Conservation (phyloP, 306 rosid genomes). For the Datisca glomerata region DNA sequence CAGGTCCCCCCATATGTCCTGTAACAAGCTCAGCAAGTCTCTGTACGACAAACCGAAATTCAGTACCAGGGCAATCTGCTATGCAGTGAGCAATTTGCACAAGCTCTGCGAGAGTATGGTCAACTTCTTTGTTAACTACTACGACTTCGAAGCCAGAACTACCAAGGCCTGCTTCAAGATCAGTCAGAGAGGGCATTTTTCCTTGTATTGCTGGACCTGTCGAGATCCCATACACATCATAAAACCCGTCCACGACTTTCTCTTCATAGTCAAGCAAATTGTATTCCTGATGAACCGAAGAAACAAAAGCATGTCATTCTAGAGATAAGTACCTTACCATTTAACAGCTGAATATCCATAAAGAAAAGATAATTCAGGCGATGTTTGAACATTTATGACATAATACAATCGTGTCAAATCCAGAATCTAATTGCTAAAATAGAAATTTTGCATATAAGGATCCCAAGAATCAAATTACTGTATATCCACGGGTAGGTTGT, state of each 20-base stretch:
- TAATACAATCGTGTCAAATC: background rate
- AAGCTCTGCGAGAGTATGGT: slow-evolving; percentile 72
- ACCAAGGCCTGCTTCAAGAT: slow-evolving; percentile 60
- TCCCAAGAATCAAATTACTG: too few species aligned
- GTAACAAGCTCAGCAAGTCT: slow-evolving; percentile 92
- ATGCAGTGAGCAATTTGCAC: slow-evolving; percentile 85
- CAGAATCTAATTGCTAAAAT: too few species aligned
- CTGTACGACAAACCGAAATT: slow-evolving; percentile 57
- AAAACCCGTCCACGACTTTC: slow-evolving; percentile 86
- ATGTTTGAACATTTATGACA: too few species aligned
- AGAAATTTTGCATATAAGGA: too few species aligned
- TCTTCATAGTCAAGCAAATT: slow-evolving; percentile 86
- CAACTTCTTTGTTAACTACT: slow-evolving; percentile 62
- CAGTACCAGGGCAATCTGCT: slow-evolving; percentile 75
- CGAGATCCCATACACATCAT: slow-evolving; percentile 61
- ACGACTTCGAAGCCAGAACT: slow-evolving; percentile 71
- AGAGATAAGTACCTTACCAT: too few species aligned
- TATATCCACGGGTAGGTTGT: too few species aligned
- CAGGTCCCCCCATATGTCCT: slow-evolving; percentile 93
- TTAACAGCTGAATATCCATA: background rate
- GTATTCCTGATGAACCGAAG: slow-evolving; percentile 49
- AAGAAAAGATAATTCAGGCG: too few species aligned
- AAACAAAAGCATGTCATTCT: slow-evolving; percentile 17
- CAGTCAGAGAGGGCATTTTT: slow-evolving; percentile 73
- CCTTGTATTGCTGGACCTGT: slow-evolving; percentile 70